A percentile compares a stretch with the other conserved stretches of the same genome.
phyloP scores from a whole-genome alignment of 257 asterid species.

The Leonotis leonurus region DNA sequence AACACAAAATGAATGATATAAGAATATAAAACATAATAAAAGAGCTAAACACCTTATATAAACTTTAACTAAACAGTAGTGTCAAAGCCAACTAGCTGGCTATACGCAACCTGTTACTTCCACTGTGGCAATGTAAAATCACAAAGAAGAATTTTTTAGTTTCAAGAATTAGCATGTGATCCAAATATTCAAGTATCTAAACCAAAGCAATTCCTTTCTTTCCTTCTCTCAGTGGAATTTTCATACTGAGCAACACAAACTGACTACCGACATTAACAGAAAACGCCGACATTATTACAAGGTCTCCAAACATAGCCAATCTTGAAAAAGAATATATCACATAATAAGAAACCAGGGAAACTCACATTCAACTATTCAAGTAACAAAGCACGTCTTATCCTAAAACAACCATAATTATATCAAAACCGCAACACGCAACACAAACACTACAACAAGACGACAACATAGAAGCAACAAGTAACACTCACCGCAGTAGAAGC shows the following conservation, averaged over 20 bases:
- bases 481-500: constrained; percentile 38
- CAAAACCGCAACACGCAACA: neutral
- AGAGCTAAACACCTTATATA: neutral
- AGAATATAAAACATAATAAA: too few species aligned
- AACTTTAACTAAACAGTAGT: neutral
- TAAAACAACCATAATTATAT: neutral
- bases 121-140: neutral
- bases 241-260: neutral
- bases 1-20: too few species aligned
- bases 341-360: neutral
- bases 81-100: neutral
- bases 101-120: neutral
- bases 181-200: neutral
- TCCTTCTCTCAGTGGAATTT: neutral
- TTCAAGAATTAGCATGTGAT: constrained; percentile 2
- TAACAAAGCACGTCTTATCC: neutral
- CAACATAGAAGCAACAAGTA: neutral
- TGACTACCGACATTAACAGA: neutral
- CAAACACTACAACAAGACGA: constrained; percentile 2
- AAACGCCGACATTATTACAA: neutral
- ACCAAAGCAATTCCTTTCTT: neutral
- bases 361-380: too few species aligned
- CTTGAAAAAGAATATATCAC: neutral
- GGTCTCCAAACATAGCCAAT: neutral
- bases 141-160: neutral